Base-by-base conservation (phyloP, 1,284 basidiomycete genomes). In the Microbotryum saponariae region DNA sequence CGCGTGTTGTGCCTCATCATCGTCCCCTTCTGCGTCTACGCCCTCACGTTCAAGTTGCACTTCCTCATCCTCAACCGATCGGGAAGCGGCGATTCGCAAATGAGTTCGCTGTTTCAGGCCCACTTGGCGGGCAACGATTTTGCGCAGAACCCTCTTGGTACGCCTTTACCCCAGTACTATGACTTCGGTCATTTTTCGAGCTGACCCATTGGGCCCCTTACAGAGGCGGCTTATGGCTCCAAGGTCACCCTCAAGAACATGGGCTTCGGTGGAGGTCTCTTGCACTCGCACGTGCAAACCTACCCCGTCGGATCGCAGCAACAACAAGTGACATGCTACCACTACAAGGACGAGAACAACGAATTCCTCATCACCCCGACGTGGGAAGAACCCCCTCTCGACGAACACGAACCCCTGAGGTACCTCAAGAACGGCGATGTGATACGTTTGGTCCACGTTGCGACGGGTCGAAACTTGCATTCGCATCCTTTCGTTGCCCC, bases 341-440 rank as follows among this genome's bases (percentile, higher is more conserved):
- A 98, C 79, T 97, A 98, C 83, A 96, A 94, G 78, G 94, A 98
- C 76, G 84, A 86, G 61, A 98, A 98, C 81, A 98, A 98, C 78
- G 83, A 97, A 58, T 98, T 91, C 86, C 73, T 81, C 48, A 76
- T 98, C 69, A 81, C 86, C 2, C 91, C 91, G 3, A 80, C 80
- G 4, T 96, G 91, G 91, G 83, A 87, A 51, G 84, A 86, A 62
- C 79, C 83, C 1, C 76, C 77, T 0, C 81, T 87, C 69, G 81
- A 89, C 72, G 81, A 80, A 6, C 81, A 86, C 51, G 82, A 78
- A 33, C 82, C 84, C 8, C 76, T 94, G 50, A 80, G 80, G 45
- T 94, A 81, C 80, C 79, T 98, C 60, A 76, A 83, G 63, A 78
- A 93, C 74, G 87, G 86, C 31, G 89, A 93, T 73, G 77, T 83